Evolutionary conservation across 2,329 filamentous ascomycete genomes (phyloP).

Genomic region (Ceratocystis cubensis): DNA sequence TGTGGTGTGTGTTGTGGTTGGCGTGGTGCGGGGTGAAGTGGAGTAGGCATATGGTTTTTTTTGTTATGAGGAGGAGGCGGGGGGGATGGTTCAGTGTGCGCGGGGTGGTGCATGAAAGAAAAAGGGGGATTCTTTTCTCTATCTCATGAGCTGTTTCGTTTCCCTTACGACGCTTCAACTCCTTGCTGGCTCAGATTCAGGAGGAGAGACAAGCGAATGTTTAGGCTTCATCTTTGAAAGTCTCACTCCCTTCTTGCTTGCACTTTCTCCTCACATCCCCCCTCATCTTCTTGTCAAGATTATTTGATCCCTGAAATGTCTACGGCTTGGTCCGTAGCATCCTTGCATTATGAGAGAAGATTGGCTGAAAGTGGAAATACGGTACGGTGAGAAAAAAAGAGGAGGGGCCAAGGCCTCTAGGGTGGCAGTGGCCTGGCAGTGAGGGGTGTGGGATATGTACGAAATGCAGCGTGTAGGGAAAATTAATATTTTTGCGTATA

Average conservation of each 20-base stretch:
- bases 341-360: not conserved
- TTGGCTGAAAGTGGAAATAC: conserved; percentile 4
- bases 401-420: not conserved
- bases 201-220: not conserved
- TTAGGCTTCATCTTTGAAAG: not conserved
- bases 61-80: no score
- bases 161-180: not conserved
- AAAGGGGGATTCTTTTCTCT: not conserved
- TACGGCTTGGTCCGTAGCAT: conserved; percentile 9
- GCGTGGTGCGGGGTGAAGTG: no score
- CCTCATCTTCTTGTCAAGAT: not conserved
- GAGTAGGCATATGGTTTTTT: no score
- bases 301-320: conserved; percentile 4
- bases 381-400: not conserved
- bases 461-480: not conserved
- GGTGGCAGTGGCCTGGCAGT: not conserved
- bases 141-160: not conserved
- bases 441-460: not conserved
- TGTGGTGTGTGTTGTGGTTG: no score
- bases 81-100: no score
- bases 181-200: conserved; percentile 3
- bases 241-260: not conserved
- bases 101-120: no score
- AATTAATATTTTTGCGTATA: not conserved
- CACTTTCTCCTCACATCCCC: not conserved